A percentile compares a stretch with the other conserved stretches of the same genome.
phyloP scores from a whole-genome alignment of 202 grass and related monocot genomes.

The Brachypodium distachyon region DNA sequence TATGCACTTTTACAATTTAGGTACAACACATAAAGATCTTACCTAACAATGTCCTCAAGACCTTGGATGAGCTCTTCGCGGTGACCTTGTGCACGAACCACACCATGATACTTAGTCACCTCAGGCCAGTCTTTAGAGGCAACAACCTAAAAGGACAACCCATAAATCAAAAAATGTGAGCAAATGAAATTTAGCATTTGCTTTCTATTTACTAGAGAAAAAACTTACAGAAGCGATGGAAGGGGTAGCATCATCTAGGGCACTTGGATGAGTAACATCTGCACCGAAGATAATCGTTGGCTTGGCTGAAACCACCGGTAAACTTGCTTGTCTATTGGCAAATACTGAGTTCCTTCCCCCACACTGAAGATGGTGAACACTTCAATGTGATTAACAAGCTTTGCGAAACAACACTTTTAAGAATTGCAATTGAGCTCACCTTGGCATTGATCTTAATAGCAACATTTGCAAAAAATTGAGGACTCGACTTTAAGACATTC shows the following conservation, averaged over 20 bases:
- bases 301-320: conserved; percentile 29
- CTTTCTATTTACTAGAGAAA: background rate
- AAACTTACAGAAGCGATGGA: conserved; percentile 72
- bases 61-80: conserved; percentile 43
- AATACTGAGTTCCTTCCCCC: conserved; percentile 63
- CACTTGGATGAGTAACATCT: conserved; percentile 51
- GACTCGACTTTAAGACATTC: background rate
- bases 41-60: conserved; percentile 42
- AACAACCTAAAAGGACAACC: conserved; percentile 46
- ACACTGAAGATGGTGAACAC: conserved; percentile 7
- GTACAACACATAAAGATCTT: background rate
- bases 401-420: background rate
- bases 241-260: conserved; percentile 42
- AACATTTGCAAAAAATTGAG: conserved; percentile 45
- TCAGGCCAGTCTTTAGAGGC: conserved; percentile 69
- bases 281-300: conserved; percentile 71
- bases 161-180: background rate
- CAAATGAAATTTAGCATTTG: background rate
- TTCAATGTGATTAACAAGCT: background rate
- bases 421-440: conserved; percentile 17
- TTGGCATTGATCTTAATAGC: conserved; percentile 80
- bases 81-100: conserved; percentile 28
- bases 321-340: conserved; percentile 7
- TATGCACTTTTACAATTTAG: background rate
- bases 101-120: conserved; percentile 45